phyloP scores from a whole-genome alignment of 2,329 filamentous ascomycete genomes.

The Neofusicoccum sp. region DNA sequence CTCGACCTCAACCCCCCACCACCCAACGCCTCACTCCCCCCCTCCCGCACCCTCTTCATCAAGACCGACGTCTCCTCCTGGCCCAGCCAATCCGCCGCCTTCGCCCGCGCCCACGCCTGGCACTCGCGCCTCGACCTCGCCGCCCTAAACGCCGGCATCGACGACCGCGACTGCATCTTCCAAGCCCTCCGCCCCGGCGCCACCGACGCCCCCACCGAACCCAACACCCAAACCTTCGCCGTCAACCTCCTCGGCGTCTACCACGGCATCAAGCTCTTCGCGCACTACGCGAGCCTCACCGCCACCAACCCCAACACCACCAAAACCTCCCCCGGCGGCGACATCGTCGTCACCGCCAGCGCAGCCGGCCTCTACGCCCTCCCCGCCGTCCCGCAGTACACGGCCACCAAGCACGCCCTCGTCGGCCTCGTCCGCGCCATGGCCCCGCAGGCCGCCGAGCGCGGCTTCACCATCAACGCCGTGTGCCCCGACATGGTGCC shows the following conservation, averaged over 20 bases:
- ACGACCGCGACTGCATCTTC: constrained; percentile 37
- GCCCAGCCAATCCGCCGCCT: constrained; percentile 37
- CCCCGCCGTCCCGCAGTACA: constrained; percentile 34
- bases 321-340: constrained; percentile 22
- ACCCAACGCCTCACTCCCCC: constrained; percentile 27
- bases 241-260: constrained; percentile 34
- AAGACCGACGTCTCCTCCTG: constrained; percentile 43
- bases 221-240: constrained; percentile 34
- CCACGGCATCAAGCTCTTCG: constrained; percentile 38
- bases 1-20: constrained; percentile 42
- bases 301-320: constrained; percentile 20
- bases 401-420: constrained; percentile 36
- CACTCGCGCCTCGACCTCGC: constrained; percentile 43
- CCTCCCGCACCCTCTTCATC: constrained; percentile 35
- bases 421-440: constrained; percentile 33
- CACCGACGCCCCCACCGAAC: constrained; percentile 28
- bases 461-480: constrained; percentile 30
- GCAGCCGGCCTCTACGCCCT: constrained; percentile 35
- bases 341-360: constrained; percentile 36
- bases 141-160: constrained; percentile 44
- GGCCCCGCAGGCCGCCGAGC: constrained; percentile 22
- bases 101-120: constrained; percentile 43
- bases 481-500: constrained; percentile 31
- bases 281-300: constrained; percentile 33
- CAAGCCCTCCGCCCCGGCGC: constrained; percentile 21